A percentile compares a stretch with the other conserved stretches of the same genome.
Conservation (phyloP, 768 basidiomycete species). For the Termitomyces sp. region DNA sequence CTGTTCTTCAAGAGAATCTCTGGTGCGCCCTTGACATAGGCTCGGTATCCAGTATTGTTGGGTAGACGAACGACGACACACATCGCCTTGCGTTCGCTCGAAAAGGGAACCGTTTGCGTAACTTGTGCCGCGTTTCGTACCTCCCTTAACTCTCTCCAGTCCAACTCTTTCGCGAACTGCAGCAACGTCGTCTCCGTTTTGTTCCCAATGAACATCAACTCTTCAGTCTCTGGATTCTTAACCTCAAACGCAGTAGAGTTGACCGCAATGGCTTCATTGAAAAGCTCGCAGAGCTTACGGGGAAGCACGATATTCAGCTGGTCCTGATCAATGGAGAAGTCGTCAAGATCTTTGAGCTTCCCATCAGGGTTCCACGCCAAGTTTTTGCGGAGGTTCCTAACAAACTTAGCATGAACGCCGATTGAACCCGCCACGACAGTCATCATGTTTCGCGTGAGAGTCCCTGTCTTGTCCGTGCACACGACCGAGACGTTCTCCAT, state of each 20-base stretch:
- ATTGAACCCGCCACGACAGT: conserved; percentile 93
- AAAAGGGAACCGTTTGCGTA: conserved; percentile 90
- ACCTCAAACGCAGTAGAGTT: conserved; percentile 97
- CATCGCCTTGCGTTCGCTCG: conserved; percentile 92
- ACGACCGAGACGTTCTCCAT: conserved; percentile 98
- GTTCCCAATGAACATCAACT: conserved; percentile 75
- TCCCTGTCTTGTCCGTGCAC: conserved; percentile 95
- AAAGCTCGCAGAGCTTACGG: conserved; percentile 53
- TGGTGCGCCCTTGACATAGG: conserved; percentile 89
- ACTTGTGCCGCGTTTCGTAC: conserved; percentile 61
- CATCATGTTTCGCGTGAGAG: conserved; percentile 94
- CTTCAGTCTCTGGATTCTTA: conserved; percentile 53
- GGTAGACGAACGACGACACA: conserved; percentile 74
- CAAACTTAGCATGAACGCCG: conserved; percentile 93
- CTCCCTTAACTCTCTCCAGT: conserved; percentile 69
- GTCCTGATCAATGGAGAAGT: conserved; percentile 83
- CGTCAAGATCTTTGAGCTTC: conserved; percentile 36
- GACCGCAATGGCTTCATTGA: conserved; percentile 84
- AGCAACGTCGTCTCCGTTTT: conserved; percentile 97
- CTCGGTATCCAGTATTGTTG: conserved; percentile 41
- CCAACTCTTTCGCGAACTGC: conserved; percentile 74
- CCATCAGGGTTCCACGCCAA: conserved; percentile 69
- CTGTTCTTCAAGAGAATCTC: conserved; percentile 88
- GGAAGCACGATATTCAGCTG: conserved; percentile 64
- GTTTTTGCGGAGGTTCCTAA: conserved; percentile 69